Evolutionary conservation across 2,329 filamentous ascomycete genomes (phyloP).

Genomic region (Pseudogymnoascus sp.): DNA sequence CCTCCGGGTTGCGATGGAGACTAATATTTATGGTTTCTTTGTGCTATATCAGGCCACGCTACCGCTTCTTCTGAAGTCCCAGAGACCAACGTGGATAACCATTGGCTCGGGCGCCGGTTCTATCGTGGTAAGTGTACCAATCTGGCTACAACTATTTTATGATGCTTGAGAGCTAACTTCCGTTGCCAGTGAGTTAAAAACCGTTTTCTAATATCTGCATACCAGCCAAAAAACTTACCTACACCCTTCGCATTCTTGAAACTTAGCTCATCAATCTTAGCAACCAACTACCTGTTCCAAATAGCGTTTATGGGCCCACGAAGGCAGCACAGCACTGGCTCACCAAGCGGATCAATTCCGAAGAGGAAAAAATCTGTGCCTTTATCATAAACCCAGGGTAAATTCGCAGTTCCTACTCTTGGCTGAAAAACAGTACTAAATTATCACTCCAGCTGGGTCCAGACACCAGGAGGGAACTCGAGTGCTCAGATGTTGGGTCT

Average conservation of each 20-base stretch:
- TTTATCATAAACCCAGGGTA: constrained; percentile 22
- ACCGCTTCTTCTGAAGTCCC: constrained; percentile 28
- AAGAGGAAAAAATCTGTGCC: constrained; percentile 21
- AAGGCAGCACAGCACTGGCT: constrained; percentile 31
- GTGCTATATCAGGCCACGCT: constrained; percentile 29
- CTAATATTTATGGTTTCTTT: constrained; percentile 29
- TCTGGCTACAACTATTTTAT: not conserved
- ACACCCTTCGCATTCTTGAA: not conserved
- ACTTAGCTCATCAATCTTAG: not conserved
- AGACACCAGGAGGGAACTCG: constrained; percentile 23
- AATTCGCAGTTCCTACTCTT: not conserved
- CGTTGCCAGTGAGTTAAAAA: not conserved
- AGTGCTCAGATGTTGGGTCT: constrained; percentile 19
- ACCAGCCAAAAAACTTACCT: not conserved
- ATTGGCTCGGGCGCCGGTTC: constrained; percentile 27
- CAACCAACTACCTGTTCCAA: constrained; percentile 18
- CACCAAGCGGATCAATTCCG: constrained; percentile 23
- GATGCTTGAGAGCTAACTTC: not conserved
- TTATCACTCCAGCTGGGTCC: constrained; percentile 18
- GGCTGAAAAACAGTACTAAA: not conserved
- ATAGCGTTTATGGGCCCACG: constrained; percentile 26
- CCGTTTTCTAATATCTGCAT: too few species aligned
- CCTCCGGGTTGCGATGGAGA: constrained; percentile 21
- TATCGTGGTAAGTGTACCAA: constrained; percentile 15
- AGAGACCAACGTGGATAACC: constrained; percentile 28